These are phyloP conservation scores for Erysimum cheiri DNA, from an alignment of 441 rosid species.

Conservation along the genomic window DNA sequence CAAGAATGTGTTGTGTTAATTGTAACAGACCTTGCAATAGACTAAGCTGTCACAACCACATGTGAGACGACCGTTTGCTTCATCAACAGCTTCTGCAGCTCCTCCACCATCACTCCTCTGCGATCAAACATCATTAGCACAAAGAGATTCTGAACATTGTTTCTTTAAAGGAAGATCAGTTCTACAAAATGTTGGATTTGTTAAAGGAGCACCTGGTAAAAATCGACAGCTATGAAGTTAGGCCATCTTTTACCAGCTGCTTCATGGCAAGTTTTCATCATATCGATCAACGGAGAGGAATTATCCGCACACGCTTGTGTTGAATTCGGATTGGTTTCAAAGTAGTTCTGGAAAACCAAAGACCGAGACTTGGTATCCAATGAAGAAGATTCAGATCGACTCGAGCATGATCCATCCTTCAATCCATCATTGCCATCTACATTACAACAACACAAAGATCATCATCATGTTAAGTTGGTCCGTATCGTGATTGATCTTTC, in stretches of 20 bases:
- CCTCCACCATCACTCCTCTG: constrained; percentile 90
- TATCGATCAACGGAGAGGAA: constrained; percentile 69
- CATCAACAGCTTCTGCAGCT: constrained; percentile 78
- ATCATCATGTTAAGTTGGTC: neutral
- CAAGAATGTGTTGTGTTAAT: constrained; percentile 7
- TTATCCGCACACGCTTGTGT: constrained; percentile 72
- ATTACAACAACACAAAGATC: constrained; percentile 20
- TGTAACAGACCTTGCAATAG: constrained; percentile 66
- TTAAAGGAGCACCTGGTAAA: constrained; percentile 65
- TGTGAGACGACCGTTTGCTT: constrained; percentile 81
- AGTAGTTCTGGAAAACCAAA: constrained; percentile 75
- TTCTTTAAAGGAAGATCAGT: neutral
- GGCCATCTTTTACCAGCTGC: constrained; percentile 93
- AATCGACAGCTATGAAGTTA: constrained; percentile 94
- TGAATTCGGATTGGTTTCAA: constrained; percentile 63
- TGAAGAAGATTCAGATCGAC: constrained; percentile 72
- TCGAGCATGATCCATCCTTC: constrained; percentile 72
- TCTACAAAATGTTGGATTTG: neutral
- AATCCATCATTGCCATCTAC: constrained; percentile 88
- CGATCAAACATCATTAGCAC: constrained; percentile 28
- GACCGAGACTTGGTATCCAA: constrained; percentile 62
- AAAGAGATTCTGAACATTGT: neutral
- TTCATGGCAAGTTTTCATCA: constrained; percentile 71
- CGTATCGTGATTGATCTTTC: neutral
- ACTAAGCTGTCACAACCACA: constrained; percentile 79